Conservation (phyloP, 2,329 filamentous ascomycete species). For the Hymenoscyphus fraxineus region DNA sequence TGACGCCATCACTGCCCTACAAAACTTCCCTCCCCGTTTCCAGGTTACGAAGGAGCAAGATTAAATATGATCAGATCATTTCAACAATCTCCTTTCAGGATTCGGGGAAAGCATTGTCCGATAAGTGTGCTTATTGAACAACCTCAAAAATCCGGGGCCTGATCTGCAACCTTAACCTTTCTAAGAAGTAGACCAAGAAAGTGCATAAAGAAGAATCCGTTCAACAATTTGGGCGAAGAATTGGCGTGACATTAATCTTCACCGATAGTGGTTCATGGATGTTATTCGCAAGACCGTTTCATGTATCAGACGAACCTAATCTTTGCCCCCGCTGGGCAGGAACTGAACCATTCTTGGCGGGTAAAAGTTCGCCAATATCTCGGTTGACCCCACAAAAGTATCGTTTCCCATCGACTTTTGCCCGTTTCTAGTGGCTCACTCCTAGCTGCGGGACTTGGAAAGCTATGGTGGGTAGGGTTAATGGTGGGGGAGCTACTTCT, state of each 20-base stretch:
- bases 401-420: background rate
- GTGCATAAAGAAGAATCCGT: background rate
- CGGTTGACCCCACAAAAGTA: background rate
- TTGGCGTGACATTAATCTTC: background rate
- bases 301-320: background rate
- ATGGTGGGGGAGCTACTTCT: no score
- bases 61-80: background rate
- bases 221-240: background rate
- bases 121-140: background rate
- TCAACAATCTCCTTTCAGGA: background rate
- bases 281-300: background rate
- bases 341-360: background rate
- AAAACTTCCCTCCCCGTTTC: background rate
- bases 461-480: no score
- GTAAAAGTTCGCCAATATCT: slow-evolving; percentile 1
- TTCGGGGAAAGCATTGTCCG: background rate
- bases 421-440: background rate
- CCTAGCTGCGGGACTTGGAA: background rate
- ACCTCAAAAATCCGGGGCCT: background rate
- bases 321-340: background rate
- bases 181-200: background rate
- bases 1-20: background rate
- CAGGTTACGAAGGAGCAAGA: background rate
- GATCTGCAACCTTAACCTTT: background rate
- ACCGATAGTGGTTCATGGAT: background rate